Evolutionary conservation across 1,284 basidiomycete genomes (phyloP).

Genomic region (Stygiomarasmius scandens): DNA sequence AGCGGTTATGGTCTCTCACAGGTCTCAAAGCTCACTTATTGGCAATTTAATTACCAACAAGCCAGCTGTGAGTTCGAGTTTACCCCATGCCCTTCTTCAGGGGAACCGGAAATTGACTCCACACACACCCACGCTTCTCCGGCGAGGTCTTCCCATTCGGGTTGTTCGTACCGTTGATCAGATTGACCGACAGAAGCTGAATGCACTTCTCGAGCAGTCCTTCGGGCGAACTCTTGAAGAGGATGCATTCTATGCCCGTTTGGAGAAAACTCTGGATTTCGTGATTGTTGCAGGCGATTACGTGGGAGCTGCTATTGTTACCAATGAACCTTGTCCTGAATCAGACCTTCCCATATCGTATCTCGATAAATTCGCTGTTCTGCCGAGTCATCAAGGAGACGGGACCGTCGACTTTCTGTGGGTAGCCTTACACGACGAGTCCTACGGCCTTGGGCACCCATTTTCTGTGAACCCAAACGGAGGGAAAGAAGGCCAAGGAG

Average conservation of each 20-base stretch:
- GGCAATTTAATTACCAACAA: constrained; percentile 99
- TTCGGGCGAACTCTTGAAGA: constrained; percentile 81
- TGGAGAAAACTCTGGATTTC: constrained; percentile 84
- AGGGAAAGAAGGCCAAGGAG: constrained; percentile 85
- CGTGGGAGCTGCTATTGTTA: constrained; percentile 93
- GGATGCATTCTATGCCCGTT: constrained; percentile 77
- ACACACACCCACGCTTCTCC: constrained; percentile 92
- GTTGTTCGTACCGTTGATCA: constrained; percentile 71
- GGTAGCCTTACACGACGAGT: constrained; percentile 98
- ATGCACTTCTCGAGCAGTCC: constrained; percentile 81
- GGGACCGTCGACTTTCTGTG: constrained; percentile 99
- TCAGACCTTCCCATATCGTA: constrained; percentile 73
- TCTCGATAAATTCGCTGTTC: constrained; percentile 98
- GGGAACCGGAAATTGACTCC: constrained; percentile 82
- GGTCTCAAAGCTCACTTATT: constrained; percentile 93
- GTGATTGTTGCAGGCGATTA: constrained; percentile 97
- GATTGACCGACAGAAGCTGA: constrained; percentile 81
- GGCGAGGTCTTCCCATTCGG: constrained; percentile 85
- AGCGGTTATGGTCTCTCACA: constrained; percentile 96
- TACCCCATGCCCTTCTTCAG: constrained; percentile 91
- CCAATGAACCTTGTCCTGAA: constrained; percentile 65
- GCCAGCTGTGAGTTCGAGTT: constrained; percentile 92
- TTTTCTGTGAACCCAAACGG: constrained; percentile 97
- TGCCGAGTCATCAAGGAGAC: constrained; percentile 94
- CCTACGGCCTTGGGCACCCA: constrained; percentile 92